Evolutionary conservation across 768 basidiomycete species (phyloP), one percentile per base, ranked within the genome.

Genomic region (Thelephora aurantiotincta): DNA sequence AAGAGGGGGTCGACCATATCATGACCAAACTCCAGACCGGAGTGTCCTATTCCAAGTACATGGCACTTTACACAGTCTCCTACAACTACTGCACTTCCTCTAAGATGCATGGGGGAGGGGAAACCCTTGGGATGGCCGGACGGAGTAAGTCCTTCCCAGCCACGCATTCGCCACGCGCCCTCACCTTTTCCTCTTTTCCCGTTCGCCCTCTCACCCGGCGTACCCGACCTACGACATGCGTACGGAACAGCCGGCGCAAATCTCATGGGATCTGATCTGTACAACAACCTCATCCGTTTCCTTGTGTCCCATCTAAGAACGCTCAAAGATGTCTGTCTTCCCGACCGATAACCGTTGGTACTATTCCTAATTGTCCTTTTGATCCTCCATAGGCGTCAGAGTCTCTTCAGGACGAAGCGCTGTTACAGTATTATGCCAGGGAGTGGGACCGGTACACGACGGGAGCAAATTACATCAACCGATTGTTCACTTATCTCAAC

Each of bases 381-480:
- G 43, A 36, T 13, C 35, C 20, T 18, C 37, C 41, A 33, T 55
- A 96, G 92, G 69, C 72, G 63, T 79, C 85, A 11, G 90, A 94
- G 46, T 57, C 71, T 19, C 66, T 96, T 19, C 82, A 86, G 58
- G 90, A 96, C 57, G 85, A 96, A 57, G 82, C 77, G 0, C 74
- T 99, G 5, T 68, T 99, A 48, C 78, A 82, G 53, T 97, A 87
- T 61, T 99, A 98, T 59, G 90, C 89, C 1, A 62, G 65, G 50
- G 91, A 97, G 63, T 98, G 96, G 96, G 84, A 88, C 57, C 74
- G 92, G 38, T 98, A 97, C 67, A 99, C 96, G 0, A 94, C 82
- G 2, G 94, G 94, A 43, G 93, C 94, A 1, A 91, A 88, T 60
- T 98, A 96, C 61, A 90, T 97, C 65, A 94, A 98, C 62, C 84